phyloP scores from a whole-genome alignment of 2,329 filamentous ascomycete genomes.

The Phialemoniopsis sp. region DNA sequence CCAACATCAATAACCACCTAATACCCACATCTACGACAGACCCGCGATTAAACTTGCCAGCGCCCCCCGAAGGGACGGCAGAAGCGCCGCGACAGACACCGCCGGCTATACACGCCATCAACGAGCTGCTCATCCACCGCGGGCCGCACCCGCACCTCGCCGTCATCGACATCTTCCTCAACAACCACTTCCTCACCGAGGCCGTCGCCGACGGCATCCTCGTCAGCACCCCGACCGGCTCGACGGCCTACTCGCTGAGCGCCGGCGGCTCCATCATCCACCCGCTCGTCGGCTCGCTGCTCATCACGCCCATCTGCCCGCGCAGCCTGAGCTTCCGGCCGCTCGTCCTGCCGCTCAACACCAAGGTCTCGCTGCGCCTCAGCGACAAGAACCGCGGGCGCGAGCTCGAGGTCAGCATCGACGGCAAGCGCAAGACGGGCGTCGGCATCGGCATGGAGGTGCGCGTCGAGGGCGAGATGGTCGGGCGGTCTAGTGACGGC shows the following conservation, averaged over 20 bases:
- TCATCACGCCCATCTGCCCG: constrained; percentile 92
- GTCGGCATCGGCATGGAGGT: constrained; percentile 79
- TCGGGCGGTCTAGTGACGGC: constrained; percentile 44
- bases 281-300: constrained; percentile 80
- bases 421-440: constrained; percentile 65
- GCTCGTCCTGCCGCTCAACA: constrained; percentile 81
- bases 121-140: constrained; percentile 91
- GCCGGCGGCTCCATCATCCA: constrained; percentile 92
- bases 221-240: constrained; percentile 88
- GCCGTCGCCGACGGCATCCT: constrained; percentile 95
- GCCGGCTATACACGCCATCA: constrained; percentile 68
- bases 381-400: constrained; percentile 75
- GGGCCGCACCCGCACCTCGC: constrained; percentile 87
- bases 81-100: constrained; percentile 13
- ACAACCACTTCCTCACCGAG: constrained; percentile 85
- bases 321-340: constrained; percentile 89
- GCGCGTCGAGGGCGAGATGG: constrained; percentile 80
- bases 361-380: constrained; percentile 75
- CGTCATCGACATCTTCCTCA: constrained; percentile 87
- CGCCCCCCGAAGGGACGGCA: constrained; percentile 5
- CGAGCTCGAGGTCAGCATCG: constrained; percentile 75
- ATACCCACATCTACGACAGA: constrained; percentile 42
- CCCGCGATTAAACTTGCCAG: constrained; percentile 11
- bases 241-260: constrained; percentile 92
- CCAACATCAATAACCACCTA: constrained; percentile 50